Base-by-base conservation (phyloP, 257 asterid species). In the Schizonepeta tenuifolia region DNA sequence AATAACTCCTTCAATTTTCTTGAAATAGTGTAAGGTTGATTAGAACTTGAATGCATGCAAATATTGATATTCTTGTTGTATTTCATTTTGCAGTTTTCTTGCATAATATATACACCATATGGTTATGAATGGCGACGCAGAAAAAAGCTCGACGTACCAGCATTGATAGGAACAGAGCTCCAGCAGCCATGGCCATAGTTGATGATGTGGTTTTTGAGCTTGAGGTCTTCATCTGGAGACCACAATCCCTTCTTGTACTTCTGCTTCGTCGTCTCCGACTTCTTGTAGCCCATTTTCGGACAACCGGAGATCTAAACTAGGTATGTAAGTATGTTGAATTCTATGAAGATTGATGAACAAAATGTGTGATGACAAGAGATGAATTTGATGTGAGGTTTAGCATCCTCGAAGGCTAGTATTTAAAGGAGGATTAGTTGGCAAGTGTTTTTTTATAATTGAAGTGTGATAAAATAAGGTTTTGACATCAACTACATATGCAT, bases 141-240 rank as follows among this genome's bases (percentile, higher is more conserved):
- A 21, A 22, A 22, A 15, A 54, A 54, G 35, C 4, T 10, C 2
- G 21, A 57, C 40, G 62, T n/a, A 93, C 98, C 97, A 2, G 98
- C 96, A 83, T 87, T 90, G 84, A 80, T 26, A 26, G 98, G 88
- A 47, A 93, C 85, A 0, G 95, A 86, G 86, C 86, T 93, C 98
- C 98, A 93, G 82, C 93, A 86, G 80, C 82, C 85, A 60, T 84
- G 95, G 31, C 97, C 96, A 66, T 90, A 65, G 5, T 70, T 77
- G 47, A 79, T 69, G 46, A 93, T 72, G 67, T 93, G 82, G 80
- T 77, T 80, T 74, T 61, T 90, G 53, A 93, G 98, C 89, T 85
- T 93, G 17, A 80, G 77, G 51, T 93, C 98, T 81, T 93, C 97
- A 43, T 93, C 97, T 0, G 98, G 96, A 1, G 96, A 88, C 98